Percentiles rank a stretch among this genome's conserved stretches.
Conservation (phyloP, 371 early-diverging fungal species). For the Mortierella sp. region DNA sequence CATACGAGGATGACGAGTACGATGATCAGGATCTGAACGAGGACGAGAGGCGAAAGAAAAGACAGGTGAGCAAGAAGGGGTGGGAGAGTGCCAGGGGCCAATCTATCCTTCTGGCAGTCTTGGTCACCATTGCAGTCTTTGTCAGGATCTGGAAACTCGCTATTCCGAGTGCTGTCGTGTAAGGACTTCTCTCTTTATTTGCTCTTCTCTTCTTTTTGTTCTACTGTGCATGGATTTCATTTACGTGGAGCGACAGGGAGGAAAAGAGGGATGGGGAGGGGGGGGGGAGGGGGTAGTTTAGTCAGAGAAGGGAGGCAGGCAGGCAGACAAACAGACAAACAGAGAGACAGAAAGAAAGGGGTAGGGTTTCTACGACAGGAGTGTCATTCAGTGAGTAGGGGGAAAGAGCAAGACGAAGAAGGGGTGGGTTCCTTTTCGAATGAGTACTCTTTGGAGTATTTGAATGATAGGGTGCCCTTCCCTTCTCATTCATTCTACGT, state of each 20-base stretch:
- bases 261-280: not conserved
- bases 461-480: not conserved
- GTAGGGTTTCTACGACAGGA: conserved; percentile 13
- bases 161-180: conserved; percentile 34
- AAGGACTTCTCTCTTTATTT: conserved; percentile 3
- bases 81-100: conserved; percentile 38
- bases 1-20: conserved; percentile 15
- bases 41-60: conserved; percentile 34
- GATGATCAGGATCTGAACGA: conserved; percentile 28
- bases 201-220: not conserved
- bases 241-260: not conserved
- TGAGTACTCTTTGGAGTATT: not conserved
- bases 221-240: conserved; percentile 3
- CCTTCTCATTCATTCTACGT: not conserved
- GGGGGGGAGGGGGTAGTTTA: not conserved
- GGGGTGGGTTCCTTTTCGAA: not conserved
- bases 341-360: conserved; percentile 20
- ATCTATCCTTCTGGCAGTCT: conserved; percentile 14
- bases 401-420: not conserved
- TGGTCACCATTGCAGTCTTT: conserved; percentile 24
- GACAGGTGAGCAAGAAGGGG: conserved; percentile 29
- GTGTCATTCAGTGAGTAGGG: not conserved
- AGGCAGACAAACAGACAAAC: not conserved
- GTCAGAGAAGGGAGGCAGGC: not conserved
- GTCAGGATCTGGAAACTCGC: conserved; percentile 45